Evolutionary conservation across 2,329 filamentous ascomycete genomes (phyloP).

Genomic region (Microcera coccophila): DNA sequence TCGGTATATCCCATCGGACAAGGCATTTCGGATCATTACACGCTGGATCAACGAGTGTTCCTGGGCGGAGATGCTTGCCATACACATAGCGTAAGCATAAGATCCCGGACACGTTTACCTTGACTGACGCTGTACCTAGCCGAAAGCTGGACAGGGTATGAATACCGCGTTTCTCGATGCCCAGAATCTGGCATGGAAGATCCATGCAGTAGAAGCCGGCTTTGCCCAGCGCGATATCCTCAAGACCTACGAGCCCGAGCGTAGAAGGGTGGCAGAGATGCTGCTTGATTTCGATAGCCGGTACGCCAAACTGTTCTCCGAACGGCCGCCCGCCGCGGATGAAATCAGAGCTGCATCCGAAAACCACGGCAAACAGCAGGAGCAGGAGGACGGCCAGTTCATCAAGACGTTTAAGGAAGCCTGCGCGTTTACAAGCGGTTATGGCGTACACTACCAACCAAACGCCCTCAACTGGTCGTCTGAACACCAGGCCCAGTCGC

Average conservation of each 20-base stretch:
- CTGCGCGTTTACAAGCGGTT: constrained; percentile 90
- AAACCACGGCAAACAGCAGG: constrained; percentile 22
- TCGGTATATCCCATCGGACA: constrained; percentile 75
- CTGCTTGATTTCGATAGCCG: constrained; percentile 82
- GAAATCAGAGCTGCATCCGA: constrained; percentile 66
- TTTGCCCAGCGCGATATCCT: constrained; percentile 73
- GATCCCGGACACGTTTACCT: not conserved
- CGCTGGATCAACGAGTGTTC: constrained; percentile 66
- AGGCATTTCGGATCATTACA: constrained; percentile 65
- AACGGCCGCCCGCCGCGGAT: constrained; percentile 66
- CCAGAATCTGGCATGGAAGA: constrained; percentile 92
- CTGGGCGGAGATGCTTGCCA: constrained; percentile 76
- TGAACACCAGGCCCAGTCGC: constrained; percentile 66
- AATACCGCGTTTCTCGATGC: constrained; percentile 78
- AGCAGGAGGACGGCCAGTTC: constrained; percentile 67
- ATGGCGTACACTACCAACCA: constrained; percentile 79
- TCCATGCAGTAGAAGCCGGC: constrained; percentile 81
- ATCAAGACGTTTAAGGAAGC: constrained; percentile 85
- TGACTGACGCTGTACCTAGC: too few species aligned
- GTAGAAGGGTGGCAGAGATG: constrained; percentile 78
- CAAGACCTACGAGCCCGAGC: constrained; percentile 81
- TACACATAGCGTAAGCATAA: constrained; percentile 65
- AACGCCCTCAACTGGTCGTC: constrained; percentile 83
- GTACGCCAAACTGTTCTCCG: constrained; percentile 86
- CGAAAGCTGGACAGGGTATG: constrained; percentile 77